Conservation (phyloP, 495 filamentous ascomycete genomes). For the Hypoxylon fragiforme region DNA sequence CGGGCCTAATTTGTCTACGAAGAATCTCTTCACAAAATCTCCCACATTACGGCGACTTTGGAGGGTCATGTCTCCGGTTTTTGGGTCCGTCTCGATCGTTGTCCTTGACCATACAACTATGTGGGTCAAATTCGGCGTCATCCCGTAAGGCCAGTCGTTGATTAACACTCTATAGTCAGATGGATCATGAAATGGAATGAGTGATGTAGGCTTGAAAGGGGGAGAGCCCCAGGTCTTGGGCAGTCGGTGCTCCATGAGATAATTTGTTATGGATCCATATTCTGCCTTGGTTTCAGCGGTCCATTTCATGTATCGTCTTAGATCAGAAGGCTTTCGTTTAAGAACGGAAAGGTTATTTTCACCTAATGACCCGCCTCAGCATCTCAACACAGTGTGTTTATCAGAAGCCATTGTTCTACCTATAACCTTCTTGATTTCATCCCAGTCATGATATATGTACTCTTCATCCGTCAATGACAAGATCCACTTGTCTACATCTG, state of each 20-base stretch:
- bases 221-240: slow-evolving; percentile 63
- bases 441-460: slow-evolving; percentile 69
- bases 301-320: slow-evolving; percentile 84
- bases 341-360: slow-evolving; percentile 73
- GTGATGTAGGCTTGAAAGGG: slow-evolving; percentile 54
- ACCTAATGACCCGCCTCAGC: slow-evolving; percentile 16
- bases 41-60: slow-evolving; percentile 64
- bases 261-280: slow-evolving; percentile 79
- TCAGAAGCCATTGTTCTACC: slow-evolving; percentile 49
- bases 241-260: slow-evolving; percentile 71
- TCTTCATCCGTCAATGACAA: slow-evolving; percentile 72
- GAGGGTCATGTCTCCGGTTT: slow-evolving; percentile 73
- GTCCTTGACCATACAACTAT: slow-evolving; percentile 69
- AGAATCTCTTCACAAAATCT: slow-evolving; percentile 67
- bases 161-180: slow-evolving; percentile 74
- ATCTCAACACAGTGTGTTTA: slow-evolving; percentile 3
- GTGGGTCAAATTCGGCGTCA: slow-evolving; percentile 70
- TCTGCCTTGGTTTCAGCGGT: slow-evolving; percentile 64
- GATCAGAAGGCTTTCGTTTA: slow-evolving; percentile 80
- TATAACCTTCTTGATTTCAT: slow-evolving; percentile 67
- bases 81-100: slow-evolving; percentile 55
- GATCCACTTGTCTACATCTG: slow-evolving; percentile 65
- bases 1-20: slow-evolving; percentile 60
- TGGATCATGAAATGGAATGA: slow-evolving; percentile 67
- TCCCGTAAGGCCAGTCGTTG: slow-evolving; percentile 93